These are phyloP conservation scores for Xerocomellus amylosporus DNA, from an alignment of 768 basidiomycete species.

Conservation along the genomic window DNA sequence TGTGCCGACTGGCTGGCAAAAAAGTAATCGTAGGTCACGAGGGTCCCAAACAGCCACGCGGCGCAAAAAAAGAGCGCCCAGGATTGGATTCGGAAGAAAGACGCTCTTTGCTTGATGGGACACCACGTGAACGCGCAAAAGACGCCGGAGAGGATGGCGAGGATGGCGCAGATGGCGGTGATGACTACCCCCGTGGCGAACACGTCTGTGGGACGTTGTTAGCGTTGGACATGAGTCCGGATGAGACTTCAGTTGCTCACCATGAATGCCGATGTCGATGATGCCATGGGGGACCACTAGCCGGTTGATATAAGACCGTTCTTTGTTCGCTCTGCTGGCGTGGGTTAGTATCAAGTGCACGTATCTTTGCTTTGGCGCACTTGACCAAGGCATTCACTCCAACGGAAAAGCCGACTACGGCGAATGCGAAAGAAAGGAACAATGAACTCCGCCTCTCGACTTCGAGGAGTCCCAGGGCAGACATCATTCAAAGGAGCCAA, in stretches of 20 bases:
- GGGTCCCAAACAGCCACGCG: constrained; percentile 47
- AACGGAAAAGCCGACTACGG: constrained; percentile 18
- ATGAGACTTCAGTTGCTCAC: constrained; percentile 3
- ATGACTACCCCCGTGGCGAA: constrained; percentile 38
- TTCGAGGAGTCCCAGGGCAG: neutral
- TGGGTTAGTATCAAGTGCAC: neutral
- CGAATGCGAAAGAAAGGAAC: constrained; percentile 32
- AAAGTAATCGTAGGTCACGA: constrained; percentile 47
- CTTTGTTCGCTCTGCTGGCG: constrained; percentile 12
- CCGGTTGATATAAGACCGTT: constrained; percentile 9
- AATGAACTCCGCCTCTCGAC: constrained; percentile 22
- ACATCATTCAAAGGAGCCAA: constrained; percentile 1
- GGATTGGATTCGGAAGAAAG: constrained; percentile 33
- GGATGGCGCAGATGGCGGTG: constrained; percentile 35
- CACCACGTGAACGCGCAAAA: constrained; percentile 25
- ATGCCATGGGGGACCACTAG: constrained; percentile 4
- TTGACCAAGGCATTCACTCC: constrained; percentile 23
- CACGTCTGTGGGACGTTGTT: constrained; percentile 33
- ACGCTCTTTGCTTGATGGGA: neutral
- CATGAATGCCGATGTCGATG: constrained; percentile 10
- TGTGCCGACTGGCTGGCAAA: constrained; percentile 45
- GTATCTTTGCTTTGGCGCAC: constrained; percentile 1
- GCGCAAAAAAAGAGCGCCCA: constrained; percentile 41
- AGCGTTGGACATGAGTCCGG: neutral
- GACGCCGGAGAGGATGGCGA: constrained; percentile 31